Evolutionary conservation across 306 rosid genomes (phyloP).

Genomic region (Corylus americana): DNA sequence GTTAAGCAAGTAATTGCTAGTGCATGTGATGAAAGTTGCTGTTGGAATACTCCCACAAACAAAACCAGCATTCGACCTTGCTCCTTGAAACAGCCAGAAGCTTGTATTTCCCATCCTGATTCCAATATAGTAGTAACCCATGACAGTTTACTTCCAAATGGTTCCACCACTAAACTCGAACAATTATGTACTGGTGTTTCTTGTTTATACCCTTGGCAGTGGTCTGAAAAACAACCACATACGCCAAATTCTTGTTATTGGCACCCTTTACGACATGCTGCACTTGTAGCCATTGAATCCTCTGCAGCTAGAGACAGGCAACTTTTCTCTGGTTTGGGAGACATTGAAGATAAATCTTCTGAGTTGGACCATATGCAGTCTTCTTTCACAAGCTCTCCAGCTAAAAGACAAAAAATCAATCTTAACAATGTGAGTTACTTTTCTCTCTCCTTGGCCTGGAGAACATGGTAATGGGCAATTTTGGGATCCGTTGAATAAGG

Average conservation of each 20-base stretch:
- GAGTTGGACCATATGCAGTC: slow-evolving; percentile 37
- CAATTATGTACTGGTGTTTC: slow-evolving; percentile 37
- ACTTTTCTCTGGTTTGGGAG: slow-evolving; percentile 48
- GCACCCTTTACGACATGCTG: slow-evolving; percentile 87
- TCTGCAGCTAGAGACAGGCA: slow-evolving; percentile 78
- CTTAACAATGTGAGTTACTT: slow-evolving; percentile 47
- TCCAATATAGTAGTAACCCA: slow-evolving; percentile 30
- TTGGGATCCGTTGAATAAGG: slow-evolving; percentile 7
- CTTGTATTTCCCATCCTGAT: slow-evolving; percentile 19
- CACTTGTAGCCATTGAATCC: slow-evolving; percentile 80
- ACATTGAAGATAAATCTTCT: slow-evolving; percentile 35
- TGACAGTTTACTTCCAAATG: slow-evolving; percentile 25
- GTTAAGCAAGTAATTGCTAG: slow-evolving; percentile 60
- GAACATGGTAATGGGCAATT: slow-evolving; percentile 8
- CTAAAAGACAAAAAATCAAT: slow-evolving; percentile 65
- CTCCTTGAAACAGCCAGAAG: slow-evolving; percentile 35
- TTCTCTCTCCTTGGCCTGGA: slow-evolving; percentile 8
- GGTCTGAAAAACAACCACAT: slow-evolving; percentile 57
- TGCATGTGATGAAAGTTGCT: slow-evolving; percentile 63
- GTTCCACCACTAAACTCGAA: slow-evolving; percentile 27
- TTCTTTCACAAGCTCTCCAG: slow-evolving; percentile 41
- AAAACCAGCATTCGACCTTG: slow-evolving; percentile 25
- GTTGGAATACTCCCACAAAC: slow-evolving; percentile 39
- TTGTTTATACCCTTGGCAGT: slow-evolving; percentile 72
- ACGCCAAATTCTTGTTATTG: slow-evolving; percentile 39